Percentiles rank a stretch among this genome's conserved stretches.
Conservation (phyloP, 2,329 filamentous ascomycete genomes). For the Trichoderma hamatum region DNA sequence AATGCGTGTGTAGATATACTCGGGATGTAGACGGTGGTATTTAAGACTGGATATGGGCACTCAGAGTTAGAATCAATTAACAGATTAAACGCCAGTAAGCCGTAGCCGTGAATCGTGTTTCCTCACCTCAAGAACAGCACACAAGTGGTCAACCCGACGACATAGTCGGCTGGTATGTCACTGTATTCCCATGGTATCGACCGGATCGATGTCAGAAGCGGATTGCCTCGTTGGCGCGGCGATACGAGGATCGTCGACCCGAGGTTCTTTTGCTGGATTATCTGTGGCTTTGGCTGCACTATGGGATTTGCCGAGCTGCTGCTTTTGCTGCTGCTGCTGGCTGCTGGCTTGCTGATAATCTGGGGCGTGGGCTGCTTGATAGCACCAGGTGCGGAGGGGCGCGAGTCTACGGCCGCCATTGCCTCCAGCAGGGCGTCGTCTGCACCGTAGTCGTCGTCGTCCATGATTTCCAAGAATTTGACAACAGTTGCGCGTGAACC, state of each 20-base stretch:
- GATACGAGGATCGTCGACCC: constrained; percentile 87
- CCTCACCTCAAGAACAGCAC: constrained; percentile 77
- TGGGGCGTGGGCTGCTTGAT: constrained; percentile 57
- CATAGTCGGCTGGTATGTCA: constrained; percentile 94
- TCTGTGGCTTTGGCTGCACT: constrained; percentile 86
- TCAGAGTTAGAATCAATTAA: not conserved
- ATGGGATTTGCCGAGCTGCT: constrained; percentile 56
- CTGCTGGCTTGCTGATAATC: constrained; percentile 54
- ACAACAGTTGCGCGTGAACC: not conserved
- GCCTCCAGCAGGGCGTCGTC: constrained; percentile 60
- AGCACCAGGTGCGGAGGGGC: constrained; percentile 42
- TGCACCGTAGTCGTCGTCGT: constrained; percentile 60
- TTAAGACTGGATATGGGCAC: constrained; percentile 67
- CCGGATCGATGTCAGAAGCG: constrained; percentile 80
- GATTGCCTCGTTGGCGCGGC: constrained; percentile 91
- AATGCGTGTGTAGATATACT: constrained; percentile 96
- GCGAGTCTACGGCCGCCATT: constrained; percentile 54
- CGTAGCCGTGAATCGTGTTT: not conserved
- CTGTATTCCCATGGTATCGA: constrained; percentile 94
- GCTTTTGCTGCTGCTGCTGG: constrained; percentile 37
- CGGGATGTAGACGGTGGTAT: constrained; percentile 94
- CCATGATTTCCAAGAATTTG: constrained; percentile 38
- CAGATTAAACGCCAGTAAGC: no score
- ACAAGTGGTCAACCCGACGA: constrained; percentile 83
- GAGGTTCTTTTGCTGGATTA: constrained; percentile 65